These are phyloP conservation scores for Aristolochia contorta DNA, from an alignment of 164 flowering plant genomes.

Conservation along the genomic window DNA sequence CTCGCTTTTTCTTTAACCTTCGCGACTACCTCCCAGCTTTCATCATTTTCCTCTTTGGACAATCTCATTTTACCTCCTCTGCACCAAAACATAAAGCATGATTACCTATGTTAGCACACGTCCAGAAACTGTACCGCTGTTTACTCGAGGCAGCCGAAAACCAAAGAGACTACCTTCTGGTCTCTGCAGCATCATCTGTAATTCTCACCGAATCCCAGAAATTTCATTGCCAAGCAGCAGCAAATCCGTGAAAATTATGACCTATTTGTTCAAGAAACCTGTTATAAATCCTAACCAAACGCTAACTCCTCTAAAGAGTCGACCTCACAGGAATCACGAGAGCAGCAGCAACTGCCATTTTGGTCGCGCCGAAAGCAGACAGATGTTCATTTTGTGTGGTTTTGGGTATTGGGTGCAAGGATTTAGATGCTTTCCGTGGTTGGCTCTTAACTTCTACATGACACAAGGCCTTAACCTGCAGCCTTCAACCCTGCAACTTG, in stretches of 20 bases:
- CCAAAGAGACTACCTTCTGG: not conserved
- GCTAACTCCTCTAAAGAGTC: slow-evolving; percentile 4
- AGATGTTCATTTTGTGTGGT: slow-evolving; percentile 63
- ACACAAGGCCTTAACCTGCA: slow-evolving; percentile 44
- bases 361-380: slow-evolving; percentile 22
- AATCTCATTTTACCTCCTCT: not conserved
- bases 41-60: not conserved
- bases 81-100: not conserved
- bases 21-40: not conserved
- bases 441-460: slow-evolving; percentile 78
- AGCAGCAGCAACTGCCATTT: slow-evolving; percentile 13
- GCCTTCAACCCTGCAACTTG: slow-evolving; percentile 77
- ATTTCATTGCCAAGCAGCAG: slow-evolving; percentile 10
- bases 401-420: slow-evolving; percentile 92
- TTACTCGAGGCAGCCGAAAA: not conserved
- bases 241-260: slow-evolving; percentile 13
- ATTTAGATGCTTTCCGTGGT: slow-evolving; percentile 93
- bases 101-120: no score
- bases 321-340: slow-evolving; percentile 4
- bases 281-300: slow-evolving; percentile 11
- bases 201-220: slow-evolving; percentile 15
- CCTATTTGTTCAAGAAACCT: slow-evolving; percentile 14
- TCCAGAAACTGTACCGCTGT: no score
- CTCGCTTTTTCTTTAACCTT: not conserved
- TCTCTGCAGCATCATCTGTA: slow-evolving; percentile 5